These are phyloP conservation scores for Cytospora piceae DNA, from an alignment of 2,329 filamentous ascomycete genomes.

Conservation along the genomic window DNA sequence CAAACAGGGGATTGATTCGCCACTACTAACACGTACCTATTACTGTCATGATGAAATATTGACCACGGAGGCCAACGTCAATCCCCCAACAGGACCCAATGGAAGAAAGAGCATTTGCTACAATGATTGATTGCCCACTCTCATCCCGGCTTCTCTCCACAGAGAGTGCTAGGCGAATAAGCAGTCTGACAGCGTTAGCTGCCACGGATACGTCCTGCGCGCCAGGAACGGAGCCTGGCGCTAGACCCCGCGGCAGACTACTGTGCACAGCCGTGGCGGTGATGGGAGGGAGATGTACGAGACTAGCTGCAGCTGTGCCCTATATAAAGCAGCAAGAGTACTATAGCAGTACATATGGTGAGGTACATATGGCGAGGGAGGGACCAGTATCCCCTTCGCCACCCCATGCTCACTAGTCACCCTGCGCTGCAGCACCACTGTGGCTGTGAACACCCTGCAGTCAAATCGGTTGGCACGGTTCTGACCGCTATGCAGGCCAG, in stretches of 20 bases:
- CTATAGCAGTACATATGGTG: no score
- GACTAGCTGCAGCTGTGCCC: constrained; percentile 15
- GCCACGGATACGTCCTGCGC: not conserved
- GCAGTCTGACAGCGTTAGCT: not conserved
- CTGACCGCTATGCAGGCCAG: constrained; percentile 2
- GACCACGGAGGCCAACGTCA: not conserved
- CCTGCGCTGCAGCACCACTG: constrained; percentile 15
- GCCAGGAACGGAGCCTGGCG: constrained; percentile 6
- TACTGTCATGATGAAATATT: not conserved
- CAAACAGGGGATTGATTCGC: not conserved
- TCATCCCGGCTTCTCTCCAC: not conserved
- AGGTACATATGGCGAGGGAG: no score
- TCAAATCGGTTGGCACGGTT: constrained; percentile 2
- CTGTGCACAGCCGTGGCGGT: constrained; percentile 8
- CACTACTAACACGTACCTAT: not conserved
- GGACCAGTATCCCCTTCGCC: constrained; percentile 9
- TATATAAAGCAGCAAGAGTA: constrained; percentile 17
- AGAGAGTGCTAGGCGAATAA: not conserved
- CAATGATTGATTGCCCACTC: not conserved
- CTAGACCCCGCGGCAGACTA: constrained; percentile 9
- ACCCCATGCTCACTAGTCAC: constrained; percentile 11
- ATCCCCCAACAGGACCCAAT: not conserved
- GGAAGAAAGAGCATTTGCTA: not conserved
- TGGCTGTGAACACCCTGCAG: constrained; percentile 18
- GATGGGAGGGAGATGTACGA: not conserved